These are phyloP conservation scores for Fraxinus platypoda DNA, from an alignment of 305 asterid species.

Conservation along the genomic window DNA sequence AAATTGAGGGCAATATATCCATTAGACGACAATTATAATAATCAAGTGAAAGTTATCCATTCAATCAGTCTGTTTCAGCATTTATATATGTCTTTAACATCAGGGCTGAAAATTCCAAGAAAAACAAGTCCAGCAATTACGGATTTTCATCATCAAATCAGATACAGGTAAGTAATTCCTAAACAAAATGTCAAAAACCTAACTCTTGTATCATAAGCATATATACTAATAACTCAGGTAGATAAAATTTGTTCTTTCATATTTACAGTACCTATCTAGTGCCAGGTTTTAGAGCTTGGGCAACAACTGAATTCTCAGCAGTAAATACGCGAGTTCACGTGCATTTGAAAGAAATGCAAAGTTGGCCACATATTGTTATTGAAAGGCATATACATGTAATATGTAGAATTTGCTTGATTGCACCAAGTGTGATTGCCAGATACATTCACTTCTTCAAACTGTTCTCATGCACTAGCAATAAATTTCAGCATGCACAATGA, in stretches of 20 bases:
- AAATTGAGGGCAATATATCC: constrained; percentile 5
- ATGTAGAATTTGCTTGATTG: constrained; percentile 2
- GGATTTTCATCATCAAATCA: neutral
- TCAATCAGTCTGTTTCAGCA: constrained; percentile 9
- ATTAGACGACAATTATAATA: neutral
- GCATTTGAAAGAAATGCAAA: neutral
- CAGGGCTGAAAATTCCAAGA: neutral
- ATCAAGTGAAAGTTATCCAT: neutral
- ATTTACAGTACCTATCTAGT: constrained; percentile 12
- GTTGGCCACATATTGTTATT: neutral
- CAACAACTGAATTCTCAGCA: constrained; percentile 10
- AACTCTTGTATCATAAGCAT: neutral
- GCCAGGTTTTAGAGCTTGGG: constrained; percentile 11
- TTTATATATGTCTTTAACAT: neutral
- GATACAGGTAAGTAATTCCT: constrained; percentile 10
- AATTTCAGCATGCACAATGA: neutral
- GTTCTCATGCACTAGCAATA: constrained; percentile 16
- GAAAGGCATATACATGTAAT: neutral
- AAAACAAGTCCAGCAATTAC: neutral
- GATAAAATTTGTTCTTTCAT: neutral
- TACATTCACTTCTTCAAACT: constrained; percentile 6
- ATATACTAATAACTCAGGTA: neutral
- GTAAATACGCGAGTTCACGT: neutral
- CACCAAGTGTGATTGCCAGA: neutral
- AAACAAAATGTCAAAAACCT: neutral